These are phyloP conservation scores for Musa acuminata DNA, from an alignment of 176 grass and related monocot species.

Conservation along the genomic window DNA sequence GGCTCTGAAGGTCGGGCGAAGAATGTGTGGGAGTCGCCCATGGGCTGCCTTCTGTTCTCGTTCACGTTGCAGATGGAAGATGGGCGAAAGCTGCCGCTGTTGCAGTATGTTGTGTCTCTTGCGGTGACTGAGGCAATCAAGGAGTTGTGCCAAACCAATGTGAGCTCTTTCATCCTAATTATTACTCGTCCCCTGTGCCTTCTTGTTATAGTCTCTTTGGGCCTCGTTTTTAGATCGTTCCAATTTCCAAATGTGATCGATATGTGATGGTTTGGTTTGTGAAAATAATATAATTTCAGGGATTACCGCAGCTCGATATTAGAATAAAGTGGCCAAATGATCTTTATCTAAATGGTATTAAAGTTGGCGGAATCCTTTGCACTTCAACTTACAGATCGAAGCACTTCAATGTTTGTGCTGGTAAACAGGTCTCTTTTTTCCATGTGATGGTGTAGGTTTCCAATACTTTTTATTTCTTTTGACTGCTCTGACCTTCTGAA, in stretches of 20 bases:
- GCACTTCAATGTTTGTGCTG: slow-evolving; percentile 79
- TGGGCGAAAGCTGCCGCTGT: slow-evolving; percentile 60
- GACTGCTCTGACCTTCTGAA: background rate
- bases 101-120: slow-evolving; percentile 93
- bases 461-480: background rate
- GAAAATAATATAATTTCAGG: slow-evolving; percentile 40
- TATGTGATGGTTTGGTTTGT: slow-evolving; percentile 1
- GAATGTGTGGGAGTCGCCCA: slow-evolving; percentile 88
- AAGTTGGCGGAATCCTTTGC: slow-evolving; percentile 91
- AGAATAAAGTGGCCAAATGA: slow-evolving; percentile 99
- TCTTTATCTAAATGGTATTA: slow-evolving; percentile 86
- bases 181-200: background rate
- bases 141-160: slow-evolving; percentile 56
- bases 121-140: slow-evolving; percentile 70
- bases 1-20: slow-evolving; percentile 44
- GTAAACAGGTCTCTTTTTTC: slow-evolving; percentile 32
- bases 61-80: slow-evolving; percentile 81
- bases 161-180: slow-evolving; percentile 2
- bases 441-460: background rate
- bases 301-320: slow-evolving; percentile 57
- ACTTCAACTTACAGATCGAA: slow-evolving; percentile 61
- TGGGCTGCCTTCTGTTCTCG: slow-evolving; percentile 87
- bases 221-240: background rate
- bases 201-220: background rate
- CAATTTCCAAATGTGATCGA: background rate